Conservation (phyloP, 768 basidiomycete species). For the Pleurotus tuoliensis region DNA sequence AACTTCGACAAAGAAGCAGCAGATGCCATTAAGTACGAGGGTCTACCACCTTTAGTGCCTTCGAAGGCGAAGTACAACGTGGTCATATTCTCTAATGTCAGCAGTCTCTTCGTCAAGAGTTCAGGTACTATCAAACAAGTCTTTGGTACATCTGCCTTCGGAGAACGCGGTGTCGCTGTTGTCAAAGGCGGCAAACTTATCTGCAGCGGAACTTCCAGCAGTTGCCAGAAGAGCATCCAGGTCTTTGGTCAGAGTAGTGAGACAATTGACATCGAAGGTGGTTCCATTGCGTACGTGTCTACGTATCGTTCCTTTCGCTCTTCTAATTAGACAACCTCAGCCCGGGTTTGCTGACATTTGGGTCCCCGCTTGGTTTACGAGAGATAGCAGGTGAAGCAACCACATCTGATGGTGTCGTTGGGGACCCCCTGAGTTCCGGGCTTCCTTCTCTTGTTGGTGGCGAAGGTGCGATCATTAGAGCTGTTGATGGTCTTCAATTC, state of each 20-base stretch:
- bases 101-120: constrained; percentile 39
- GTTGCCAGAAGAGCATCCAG: constrained; percentile 20
- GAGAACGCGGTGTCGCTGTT: constrained; percentile 36
- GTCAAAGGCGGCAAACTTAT: constrained; percentile 49
- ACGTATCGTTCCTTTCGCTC: constrained; percentile 24
- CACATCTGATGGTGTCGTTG: constrained; percentile 56
- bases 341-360: constrained; percentile 61
- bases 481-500: constrained; percentile 73
- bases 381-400: constrained; percentile 58
- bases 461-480: constrained; percentile 40
- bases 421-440: constrained; percentile 38
- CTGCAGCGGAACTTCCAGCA: constrained; percentile 40
- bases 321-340: constrained; percentile 20
- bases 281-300: constrained; percentile 53
- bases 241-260: constrained; percentile 21
- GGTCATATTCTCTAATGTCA: constrained; percentile 66
- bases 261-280: constrained; percentile 60
- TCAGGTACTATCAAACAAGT: constrained; percentile 26
- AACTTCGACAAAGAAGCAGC: constrained; percentile 57
- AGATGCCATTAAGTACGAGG: constrained; percentile 54
- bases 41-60: constrained; percentile 59
- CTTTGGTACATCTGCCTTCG: constrained; percentile 18
- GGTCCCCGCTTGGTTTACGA: constrained; percentile 58
- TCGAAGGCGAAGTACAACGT: constrained; percentile 29
- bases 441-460: constrained; percentile 42